A percentile compares a stretch with the other conserved stretches of the same genome.
phyloP scores from a whole-genome alignment of 2,329 filamentous ascomycete genomes.

The Phoma sp. region DNA sequence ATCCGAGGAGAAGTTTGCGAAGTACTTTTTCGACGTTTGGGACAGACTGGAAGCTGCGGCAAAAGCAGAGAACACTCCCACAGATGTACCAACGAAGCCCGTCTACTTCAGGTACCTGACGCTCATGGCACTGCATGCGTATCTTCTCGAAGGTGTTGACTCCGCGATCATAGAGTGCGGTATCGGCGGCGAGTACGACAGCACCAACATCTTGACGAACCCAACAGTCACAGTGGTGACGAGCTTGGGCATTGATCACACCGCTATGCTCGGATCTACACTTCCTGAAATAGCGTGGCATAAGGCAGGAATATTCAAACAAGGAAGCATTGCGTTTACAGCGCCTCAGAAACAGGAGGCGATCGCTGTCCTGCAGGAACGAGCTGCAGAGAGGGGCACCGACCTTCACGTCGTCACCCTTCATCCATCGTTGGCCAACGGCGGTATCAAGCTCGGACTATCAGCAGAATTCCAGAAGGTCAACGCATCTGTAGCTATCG shows the following conservation, averaged over 20 bases:
- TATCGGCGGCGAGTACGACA: conserved; percentile 91
- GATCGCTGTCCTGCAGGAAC: conserved; percentile 61
- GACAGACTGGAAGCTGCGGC: conserved; percentile 66
- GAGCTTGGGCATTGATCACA: conserved; percentile 85
- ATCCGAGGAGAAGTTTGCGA: conserved; percentile 70
- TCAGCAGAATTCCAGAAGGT: conserved; percentile 68
- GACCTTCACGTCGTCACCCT: conserved; percentile 56
- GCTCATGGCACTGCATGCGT: conserved; percentile 84
- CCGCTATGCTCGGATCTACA: conserved; percentile 77
- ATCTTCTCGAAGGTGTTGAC: conserved; percentile 75
- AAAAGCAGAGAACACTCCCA: conserved; percentile 56
- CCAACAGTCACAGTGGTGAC: conserved; percentile 77
- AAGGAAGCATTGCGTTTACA: conserved; percentile 67
- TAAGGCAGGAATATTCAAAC: conserved; percentile 86
- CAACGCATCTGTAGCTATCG: conserved; percentile 67
- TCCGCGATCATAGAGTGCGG: conserved; percentile 89
- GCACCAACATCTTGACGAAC: conserved; percentile 80
- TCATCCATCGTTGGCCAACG: conserved; percentile 55
- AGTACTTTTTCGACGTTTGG: conserved; percentile 86
- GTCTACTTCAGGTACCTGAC: conserved; percentile 94
- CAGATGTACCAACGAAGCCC: conserved; percentile 71
- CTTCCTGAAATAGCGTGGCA: conserved; percentile 89
- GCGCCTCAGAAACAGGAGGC: conserved; percentile 63
- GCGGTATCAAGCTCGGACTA: conserved; percentile 61
- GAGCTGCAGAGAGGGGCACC: conserved; percentile 58